These are phyloP conservation scores for Globisporangium spiculum DNA, from an alignment of 352 stramenopile genomes.

Conservation along the genomic window DNA sequence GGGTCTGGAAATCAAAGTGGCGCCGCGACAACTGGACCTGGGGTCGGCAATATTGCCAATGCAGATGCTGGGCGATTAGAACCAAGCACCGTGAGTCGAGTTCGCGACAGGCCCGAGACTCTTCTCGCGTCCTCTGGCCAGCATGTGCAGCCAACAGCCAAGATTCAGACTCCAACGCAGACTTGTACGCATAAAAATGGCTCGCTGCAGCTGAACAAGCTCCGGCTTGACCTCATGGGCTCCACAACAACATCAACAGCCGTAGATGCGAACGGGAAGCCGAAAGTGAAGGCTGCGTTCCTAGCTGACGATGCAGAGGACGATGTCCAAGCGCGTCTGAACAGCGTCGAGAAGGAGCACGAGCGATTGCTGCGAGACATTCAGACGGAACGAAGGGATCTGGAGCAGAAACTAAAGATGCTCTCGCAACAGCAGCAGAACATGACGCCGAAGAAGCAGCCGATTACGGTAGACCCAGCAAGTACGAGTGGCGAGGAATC, in stretches of 20 bases:
- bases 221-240: slow-evolving; percentile 31
- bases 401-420: slow-evolving; percentile 17
- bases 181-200: background rate
- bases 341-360: slow-evolving; percentile 15
- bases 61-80: background rate
- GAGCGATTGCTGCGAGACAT: slow-evolving; percentile 16
- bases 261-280: slow-evolving; percentile 8
- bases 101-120: background rate
- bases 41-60: background rate
- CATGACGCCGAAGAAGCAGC: background rate
- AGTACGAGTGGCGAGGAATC: slow-evolving; percentile 3
- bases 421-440: slow-evolving; percentile 8
- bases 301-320: slow-evolving; percentile 9
- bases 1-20: background rate
- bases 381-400: slow-evolving; percentile 15
- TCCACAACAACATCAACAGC: background rate
- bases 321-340: slow-evolving; percentile 5
- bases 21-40: background rate
- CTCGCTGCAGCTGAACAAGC: slow-evolving; percentile 28
- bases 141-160: background rate
- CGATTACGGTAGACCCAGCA: background rate
- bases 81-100: background rate
- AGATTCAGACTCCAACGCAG: background rate
- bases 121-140: background rate
- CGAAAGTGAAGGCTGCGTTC: slow-evolving; percentile 21